phyloP scores from a whole-genome alignment of 2,329 filamentous ascomycete genomes.

The Colletotrichum eremochloae region DNA sequence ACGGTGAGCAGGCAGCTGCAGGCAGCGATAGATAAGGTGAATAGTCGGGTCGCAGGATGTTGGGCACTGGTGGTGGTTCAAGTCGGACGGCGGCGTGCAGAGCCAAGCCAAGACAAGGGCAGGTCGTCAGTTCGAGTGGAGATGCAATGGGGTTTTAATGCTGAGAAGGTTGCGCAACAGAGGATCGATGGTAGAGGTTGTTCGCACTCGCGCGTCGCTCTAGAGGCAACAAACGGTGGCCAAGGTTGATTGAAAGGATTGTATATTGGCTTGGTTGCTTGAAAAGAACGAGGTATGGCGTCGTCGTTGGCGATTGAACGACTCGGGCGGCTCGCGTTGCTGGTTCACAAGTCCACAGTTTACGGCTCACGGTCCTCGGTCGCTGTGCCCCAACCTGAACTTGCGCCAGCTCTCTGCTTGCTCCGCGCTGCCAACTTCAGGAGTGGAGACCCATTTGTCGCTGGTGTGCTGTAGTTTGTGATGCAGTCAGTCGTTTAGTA shows the following conservation, averaged over 20 bases:
- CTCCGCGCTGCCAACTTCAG: slow-evolving; percentile 24
- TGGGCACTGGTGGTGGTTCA: slow-evolving; percentile 18
- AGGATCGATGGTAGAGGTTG: background rate
- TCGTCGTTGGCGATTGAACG: slow-evolving; percentile 7
- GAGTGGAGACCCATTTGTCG: slow-evolving; percentile 28
- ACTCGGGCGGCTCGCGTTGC: background rate
- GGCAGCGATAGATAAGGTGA: slow-evolving; percentile 1
- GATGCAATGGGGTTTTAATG: slow-evolving; percentile 29
- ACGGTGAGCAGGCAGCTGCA: background rate
- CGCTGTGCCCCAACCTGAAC: slow-evolving; percentile 7
- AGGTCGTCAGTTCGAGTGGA: slow-evolving; percentile 34
- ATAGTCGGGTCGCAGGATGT: slow-evolving; percentile 14
- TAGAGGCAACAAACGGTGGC: background rate
- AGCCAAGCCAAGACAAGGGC: slow-evolving; percentile 37
- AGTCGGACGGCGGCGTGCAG: slow-evolving; percentile 29
- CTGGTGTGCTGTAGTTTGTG: slow-evolving; percentile 1
- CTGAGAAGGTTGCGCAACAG: slow-evolving; percentile 28
- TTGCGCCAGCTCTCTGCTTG: slow-evolving; percentile 16
- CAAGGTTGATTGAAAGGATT: background rate
- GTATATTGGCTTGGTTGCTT: background rate
- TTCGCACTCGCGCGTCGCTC: background rate
- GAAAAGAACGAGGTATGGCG: slow-evolving; percentile 5
- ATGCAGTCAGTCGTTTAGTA: slow-evolving; percentile 10
- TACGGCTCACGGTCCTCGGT: slow-evolving; percentile 8
- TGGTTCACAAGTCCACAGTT: background rate